phyloP scores from a whole-genome alignment of 495 filamentous ascomycete genomes.

The Parathielavia appendiculata region DNA sequence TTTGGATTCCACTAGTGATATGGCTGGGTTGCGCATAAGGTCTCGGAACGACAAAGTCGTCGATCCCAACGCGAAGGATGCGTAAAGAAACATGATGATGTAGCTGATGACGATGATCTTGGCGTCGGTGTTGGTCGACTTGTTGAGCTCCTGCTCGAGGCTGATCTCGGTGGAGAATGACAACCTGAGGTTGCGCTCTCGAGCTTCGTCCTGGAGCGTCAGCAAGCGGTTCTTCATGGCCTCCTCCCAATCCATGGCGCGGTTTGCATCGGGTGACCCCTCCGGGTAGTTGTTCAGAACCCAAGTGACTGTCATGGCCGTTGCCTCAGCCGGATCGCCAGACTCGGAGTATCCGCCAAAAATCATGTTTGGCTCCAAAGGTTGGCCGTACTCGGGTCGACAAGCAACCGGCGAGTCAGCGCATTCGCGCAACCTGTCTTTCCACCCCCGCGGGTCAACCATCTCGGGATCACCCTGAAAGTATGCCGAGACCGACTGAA shows the following conservation, averaged over 20 bases:
- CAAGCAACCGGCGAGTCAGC: conserved; percentile 73
- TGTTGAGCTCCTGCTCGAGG: conserved; percentile 88
- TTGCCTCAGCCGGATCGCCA: conserved; percentile 63
- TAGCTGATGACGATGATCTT: conserved; percentile 97
- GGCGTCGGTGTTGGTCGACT: conserved; percentile 94
- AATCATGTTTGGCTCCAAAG: conserved; percentile 76
- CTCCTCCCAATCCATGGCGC: conserved; percentile 85
- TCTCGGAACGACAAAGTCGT: conserved; percentile 71
- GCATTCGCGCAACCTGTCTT: conserved; percentile 61
- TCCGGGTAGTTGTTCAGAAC: conserved; percentile 86
- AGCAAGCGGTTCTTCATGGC: conserved; percentile 65
- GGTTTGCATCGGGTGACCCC: conserved; percentile 58
- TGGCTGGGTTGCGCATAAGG: conserved; percentile 71
- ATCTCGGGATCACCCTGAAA: conserved; percentile 60
- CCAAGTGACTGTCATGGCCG: conserved; percentile 87
- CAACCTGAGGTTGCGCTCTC: conserved; percentile 68
- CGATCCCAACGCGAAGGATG: conserved; percentile 84
- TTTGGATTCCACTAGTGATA: conserved; percentile 86
- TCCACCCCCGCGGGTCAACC: conserved; percentile 63
- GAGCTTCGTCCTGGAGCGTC: conserved; percentile 73
- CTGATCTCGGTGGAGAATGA: conserved; percentile 94
- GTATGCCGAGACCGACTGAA: conserved; percentile 84
- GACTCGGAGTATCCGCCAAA: conserved; percentile 71
- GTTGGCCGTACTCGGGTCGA: conserved; percentile 80
- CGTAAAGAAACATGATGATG: conserved; percentile 97